A percentile compares a stretch with the other conserved stretches of the same genome.
Conservation (phyloP, 768 basidiomycete species). For the Leccinum obscurum region DNA sequence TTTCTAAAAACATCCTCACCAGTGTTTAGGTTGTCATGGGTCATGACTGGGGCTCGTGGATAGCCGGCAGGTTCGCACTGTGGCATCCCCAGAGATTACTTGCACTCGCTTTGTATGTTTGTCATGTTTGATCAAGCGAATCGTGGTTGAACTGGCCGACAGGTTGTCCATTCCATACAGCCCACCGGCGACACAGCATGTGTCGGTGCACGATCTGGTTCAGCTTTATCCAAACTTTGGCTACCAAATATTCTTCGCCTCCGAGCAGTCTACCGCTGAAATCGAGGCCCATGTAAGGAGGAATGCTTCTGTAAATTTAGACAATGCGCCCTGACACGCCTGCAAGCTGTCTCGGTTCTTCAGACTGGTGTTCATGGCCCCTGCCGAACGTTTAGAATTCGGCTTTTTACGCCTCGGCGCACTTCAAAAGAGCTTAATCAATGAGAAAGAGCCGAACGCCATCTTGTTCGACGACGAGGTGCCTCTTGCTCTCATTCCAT, state of each 20-base stretch:
- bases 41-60: constrained; percentile 79
- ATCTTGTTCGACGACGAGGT: constrained; percentile 26
- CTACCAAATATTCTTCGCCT: constrained; percentile 70
- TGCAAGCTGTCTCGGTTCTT: constrained; percentile 24
- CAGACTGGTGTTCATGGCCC: constrained; percentile 8
- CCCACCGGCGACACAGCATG: constrained; percentile 52
- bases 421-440: constrained; percentile 12
- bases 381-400: neutral
- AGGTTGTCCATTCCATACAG: constrained; percentile 69
- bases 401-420: constrained; percentile 1
- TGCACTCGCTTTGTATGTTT: constrained; percentile 60
- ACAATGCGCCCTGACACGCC: constrained; percentile 24
- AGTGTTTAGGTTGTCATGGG: constrained; percentile 60
- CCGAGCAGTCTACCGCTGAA: constrained; percentile 47
- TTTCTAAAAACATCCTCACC: neutral
- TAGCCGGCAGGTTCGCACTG: constrained; percentile 64
- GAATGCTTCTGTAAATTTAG: neutral
- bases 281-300: constrained; percentile 57
- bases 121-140: neutral
- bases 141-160: constrained; percentile 3
- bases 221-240: constrained; percentile 54
- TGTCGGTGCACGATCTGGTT: constrained; percentile 52
- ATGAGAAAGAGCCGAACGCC: constrained; percentile 2
- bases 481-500: neutral
- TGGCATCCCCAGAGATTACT: constrained; percentile 67